phyloP scores from a whole-genome alignment of 2,329 filamentous ascomycete species.

The Fusarium devonianum region DNA sequence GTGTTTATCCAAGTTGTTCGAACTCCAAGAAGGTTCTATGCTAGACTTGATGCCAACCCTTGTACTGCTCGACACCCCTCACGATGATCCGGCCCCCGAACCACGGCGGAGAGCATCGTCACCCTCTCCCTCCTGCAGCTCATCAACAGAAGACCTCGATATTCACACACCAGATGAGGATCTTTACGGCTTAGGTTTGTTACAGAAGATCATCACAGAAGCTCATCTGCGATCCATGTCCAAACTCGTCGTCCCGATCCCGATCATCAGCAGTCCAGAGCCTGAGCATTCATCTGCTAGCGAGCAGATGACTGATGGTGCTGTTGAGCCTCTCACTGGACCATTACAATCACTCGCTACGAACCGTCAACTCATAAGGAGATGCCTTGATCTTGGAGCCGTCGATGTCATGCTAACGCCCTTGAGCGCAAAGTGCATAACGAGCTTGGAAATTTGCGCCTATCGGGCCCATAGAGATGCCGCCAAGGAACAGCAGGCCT shows the following conservation, averaged over 20 bases:
- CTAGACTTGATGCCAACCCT: constrained; percentile 63
- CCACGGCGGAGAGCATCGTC: constrained; percentile 47
- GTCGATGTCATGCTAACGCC: constrained; percentile 86
- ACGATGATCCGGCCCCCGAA: constrained; percentile 55
- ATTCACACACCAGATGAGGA: constrained; percentile 56
- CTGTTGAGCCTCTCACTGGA: constrained; percentile 47
- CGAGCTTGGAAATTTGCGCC: constrained; percentile 80
- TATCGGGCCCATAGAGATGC: constrained; percentile 84
- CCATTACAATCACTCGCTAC: constrained; percentile 40
- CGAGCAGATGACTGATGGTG: constrained; percentile 48
- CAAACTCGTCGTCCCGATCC: constrained; percentile 64
- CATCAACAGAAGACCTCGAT: constrained; percentile 46
- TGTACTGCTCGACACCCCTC: constrained; percentile 64
- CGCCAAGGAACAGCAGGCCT: constrained; percentile 73
- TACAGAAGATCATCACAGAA: constrained; percentile 66
- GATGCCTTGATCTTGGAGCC: constrained; percentile 85
- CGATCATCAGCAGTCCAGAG: constrained; percentile 56
- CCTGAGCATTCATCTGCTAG: constrained; percentile 37
- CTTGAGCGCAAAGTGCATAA: constrained; percentile 74
- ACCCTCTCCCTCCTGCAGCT: constrained; percentile 54
- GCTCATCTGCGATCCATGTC: constrained; percentile 63
- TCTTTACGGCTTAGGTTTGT: constrained; percentile 61
- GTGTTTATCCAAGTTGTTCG: constrained; percentile 61
- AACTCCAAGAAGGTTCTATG: constrained; percentile 61
- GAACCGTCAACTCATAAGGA: constrained; percentile 61